Evolutionary conservation across 768 basidiomycete genomes (phyloP), one percentile per base, ranked within the genome.

Genomic region (Rhizopogon rudus): DNA sequence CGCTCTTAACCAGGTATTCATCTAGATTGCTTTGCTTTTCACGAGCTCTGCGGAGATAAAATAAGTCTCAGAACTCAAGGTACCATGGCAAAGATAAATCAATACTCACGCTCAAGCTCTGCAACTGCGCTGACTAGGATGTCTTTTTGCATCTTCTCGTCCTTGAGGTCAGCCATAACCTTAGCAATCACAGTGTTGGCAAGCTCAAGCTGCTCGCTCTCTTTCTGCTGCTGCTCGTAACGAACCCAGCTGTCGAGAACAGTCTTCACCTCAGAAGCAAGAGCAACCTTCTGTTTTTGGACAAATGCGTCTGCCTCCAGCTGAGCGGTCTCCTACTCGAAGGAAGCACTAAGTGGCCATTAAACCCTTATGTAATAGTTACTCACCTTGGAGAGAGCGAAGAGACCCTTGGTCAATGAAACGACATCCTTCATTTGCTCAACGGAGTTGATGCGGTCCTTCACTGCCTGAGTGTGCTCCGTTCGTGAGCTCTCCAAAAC

Each of bases 201-300:
- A 55, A 99, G 85, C 50, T 92, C 90, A 33, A 85, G 81, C 81
- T 99, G 97, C 77, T 99, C 93, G 67, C 82, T 88, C 79, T 99
- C 95, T 80, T 97, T 93, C 68, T 84, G 80, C 70, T 95, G 92
- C 69, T 97, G 95, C 79, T 98, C 96, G 74, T 86, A 94, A 69
- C 97, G 90, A 55, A 94, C 96, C 95, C 95, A 97, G 71, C 90
- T 91, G 79, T 98, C 97, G 54, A 99, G 84, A 40, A 98, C 95
- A 31, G 87, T 65, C 77, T 98, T 98, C 67, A 98, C 77, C 76
- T 99, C 97, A 43, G 88, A 60, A 31, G 94, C 85, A 66, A 98
- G 76, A 42, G 83, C 85, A 56, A 87, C 84, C 73, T 92, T 88
- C 78, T 99, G 97, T 64, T 84, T 82, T 68, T 93, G 91, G 44